Base-by-base conservation (phyloP, 805 yeast genomes). In the Candida ulmi region DNA sequence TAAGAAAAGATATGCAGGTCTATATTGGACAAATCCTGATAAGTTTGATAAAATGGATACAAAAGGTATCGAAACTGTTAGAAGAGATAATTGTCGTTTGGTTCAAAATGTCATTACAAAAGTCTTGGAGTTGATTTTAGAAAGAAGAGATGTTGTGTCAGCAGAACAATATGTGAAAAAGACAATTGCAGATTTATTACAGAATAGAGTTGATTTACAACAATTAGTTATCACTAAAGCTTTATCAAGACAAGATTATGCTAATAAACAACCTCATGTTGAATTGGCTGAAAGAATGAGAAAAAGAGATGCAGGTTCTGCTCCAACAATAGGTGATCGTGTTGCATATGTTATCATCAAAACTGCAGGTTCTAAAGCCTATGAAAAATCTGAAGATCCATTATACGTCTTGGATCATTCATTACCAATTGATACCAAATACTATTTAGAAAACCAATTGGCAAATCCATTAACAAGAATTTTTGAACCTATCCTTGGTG, bases 301-400 rank as follows among this genome's bases (percentile, higher is more conserved):
- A 39, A 88, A 88, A 58, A 82, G 99, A 69, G 99, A 93, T 57
- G 83, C 95, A 0, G 99, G 99, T 18, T 83, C 95, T 8, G 99
- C 99, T 1, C 99, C 99, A 4, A 80, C 88, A 11, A 73, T 93
- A 35, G 99, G 99, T 42, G 99, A 93, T 59, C 85, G 99, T 65
- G 98, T 93, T 25, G 98, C 98, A 6, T 93, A 91, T 58, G 99
- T 93, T 27, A 90, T 93, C 43, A 83, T 86, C 50, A 77, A 78
- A 54, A 80, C 91, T 0, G 82, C 87, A 5, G 85, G 87, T 41
- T 78, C 68, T 35, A 90, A 88, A 58, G 83, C 90, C 46, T 95
- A 90, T 62, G 96, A 91, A 50, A 88, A 93, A 62, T 90, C 97
- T 1, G 99, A 93, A 61, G 99, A 93, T 56, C 99, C 99, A 2